Base-by-base conservation (phyloP, 2,329 filamentous ascomycete species). In the Monilinia fructigena region DNA sequence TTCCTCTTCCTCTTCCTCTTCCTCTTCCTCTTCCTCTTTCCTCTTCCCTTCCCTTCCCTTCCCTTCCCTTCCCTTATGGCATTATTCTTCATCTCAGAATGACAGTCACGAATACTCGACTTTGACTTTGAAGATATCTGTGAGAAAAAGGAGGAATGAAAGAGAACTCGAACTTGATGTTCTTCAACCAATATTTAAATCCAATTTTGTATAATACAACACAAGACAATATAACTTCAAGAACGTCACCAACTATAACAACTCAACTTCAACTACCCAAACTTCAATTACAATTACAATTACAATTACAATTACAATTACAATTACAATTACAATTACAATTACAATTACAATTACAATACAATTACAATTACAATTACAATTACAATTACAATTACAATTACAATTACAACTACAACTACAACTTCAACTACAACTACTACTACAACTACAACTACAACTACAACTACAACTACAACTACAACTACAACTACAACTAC, bases 181-280 rank as follows among this genome's bases (percentile, higher is more conserved):
- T 59, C 38, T 42, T 59, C 40, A n/a, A 31, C 40, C 55, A 8
- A 47, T 45, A 58, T 23, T 23, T 11, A 35, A 20, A 48, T 23
- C 11, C 47, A 48, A 18, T 20, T 35, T n/a, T 59, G 55, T 59
- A 59, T 23, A 59, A 31, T 59, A 59, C 18, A 45, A 59, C 5
- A 35, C 31, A 35, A 35, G 31, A 6, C 31, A 35, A 35, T 5
- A 35, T 8, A 35, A 35, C 31, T 35, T 35, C 31, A 35, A 35
- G 31, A 35, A 35, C 5, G 7, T 35, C 31, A 35, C 31, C 31
- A 35, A 35, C 5, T 35, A 35, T 35, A 35, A 35, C 31, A 35
- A 35, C 3, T 6, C 31, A 28, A 28, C 4, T 28, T 28, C 31
- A 35, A 35, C 31, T 35, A 6, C 31, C 3, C 3, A 5, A 5